phyloP scores from a whole-genome alignment of 306 rosid genomes.

The Sicyos edulis region DNA sequence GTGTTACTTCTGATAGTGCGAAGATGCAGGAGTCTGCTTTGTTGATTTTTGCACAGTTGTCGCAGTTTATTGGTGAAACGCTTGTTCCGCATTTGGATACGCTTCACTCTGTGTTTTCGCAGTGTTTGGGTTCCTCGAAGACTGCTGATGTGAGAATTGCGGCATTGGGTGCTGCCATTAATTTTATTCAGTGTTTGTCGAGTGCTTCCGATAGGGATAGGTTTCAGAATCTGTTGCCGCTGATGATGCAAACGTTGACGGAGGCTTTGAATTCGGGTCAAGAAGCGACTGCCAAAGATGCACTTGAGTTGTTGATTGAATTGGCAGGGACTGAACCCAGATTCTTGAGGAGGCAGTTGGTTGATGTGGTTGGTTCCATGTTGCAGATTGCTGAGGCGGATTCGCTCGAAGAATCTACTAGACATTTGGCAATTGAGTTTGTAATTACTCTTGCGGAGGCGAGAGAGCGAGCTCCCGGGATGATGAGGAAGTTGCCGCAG shows the following conservation, averaged over 20 bases:
- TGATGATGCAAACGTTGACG: slow-evolving; percentile 83
- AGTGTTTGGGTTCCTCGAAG: slow-evolving; percentile 42
- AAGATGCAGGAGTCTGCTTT: slow-evolving; percentile 82
- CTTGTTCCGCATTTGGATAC: slow-evolving; percentile 68
- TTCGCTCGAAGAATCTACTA: slow-evolving; percentile 74
- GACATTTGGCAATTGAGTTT: slow-evolving; percentile 88
- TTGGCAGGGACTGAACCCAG: slow-evolving; percentile 88
- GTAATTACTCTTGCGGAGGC: slow-evolving; percentile 94
- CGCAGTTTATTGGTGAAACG: slow-evolving; percentile 84
- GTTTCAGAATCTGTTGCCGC: slow-evolving; percentile 85
- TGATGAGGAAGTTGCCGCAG: slow-evolving; percentile 97
- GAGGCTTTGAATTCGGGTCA: slow-evolving; percentile 83
- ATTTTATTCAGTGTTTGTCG: slow-evolving; percentile 81
- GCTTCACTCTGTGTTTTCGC: slow-evolving; percentile 66
- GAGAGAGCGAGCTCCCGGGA: slow-evolving; percentile 87
- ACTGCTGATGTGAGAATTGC: slow-evolving; percentile 77
- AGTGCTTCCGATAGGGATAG: slow-evolving; percentile 70
- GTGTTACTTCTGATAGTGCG: slow-evolving; percentile 71
- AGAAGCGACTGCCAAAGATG: slow-evolving; percentile 92
- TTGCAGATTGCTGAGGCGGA: slow-evolving; percentile 87
- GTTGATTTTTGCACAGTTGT: slow-evolving; percentile 75
- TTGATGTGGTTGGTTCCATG: slow-evolving; percentile 87
- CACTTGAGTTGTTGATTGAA: slow-evolving; percentile 80
- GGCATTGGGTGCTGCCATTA: slow-evolving; percentile 80
- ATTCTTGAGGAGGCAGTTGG: slow-evolving; percentile 77